Evolutionary conservation across 345 rosid species (phyloP).

Genomic region (Citrus inodora): DNA sequence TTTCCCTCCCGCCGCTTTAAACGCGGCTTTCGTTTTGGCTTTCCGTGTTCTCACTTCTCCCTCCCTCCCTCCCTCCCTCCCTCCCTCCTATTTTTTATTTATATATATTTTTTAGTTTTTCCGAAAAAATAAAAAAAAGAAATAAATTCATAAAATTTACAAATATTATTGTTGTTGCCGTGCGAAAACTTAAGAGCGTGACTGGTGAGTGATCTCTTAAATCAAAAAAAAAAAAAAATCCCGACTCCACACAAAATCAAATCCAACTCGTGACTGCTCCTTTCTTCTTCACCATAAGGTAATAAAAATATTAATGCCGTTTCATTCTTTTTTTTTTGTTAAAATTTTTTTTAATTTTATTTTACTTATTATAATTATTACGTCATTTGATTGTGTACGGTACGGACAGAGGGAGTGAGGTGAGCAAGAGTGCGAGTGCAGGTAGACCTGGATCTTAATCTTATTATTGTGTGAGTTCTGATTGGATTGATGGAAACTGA

Average conservation of each 20-base stretch:
- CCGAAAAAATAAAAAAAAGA: not conserved
- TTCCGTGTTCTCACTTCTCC: not conserved
- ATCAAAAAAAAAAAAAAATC: not conserved
- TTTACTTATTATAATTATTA: not conserved
- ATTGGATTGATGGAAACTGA: conserved; percentile 35
- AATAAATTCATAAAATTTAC: not conserved
- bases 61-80: not conserved
- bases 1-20: conserved; percentile 43
- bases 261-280: conserved; percentile 3
- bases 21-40: conserved; percentile 57
- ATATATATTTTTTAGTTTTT: too few relatives aligned
- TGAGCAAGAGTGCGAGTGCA: not conserved
- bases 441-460: conserved; percentile 11
- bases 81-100: not conserved
- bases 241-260: not conserved
- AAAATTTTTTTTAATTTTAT: not conserved
- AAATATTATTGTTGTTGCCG: not conserved
- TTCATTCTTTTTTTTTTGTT: not conserved
- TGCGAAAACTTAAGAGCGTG: not conserved
- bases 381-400: not conserved
- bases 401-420: not conserved
- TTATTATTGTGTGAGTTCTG: not conserved
- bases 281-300: not conserved
- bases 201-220: conserved; percentile 9
- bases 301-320: not conserved